phyloP scores from a whole-genome alignment of 1,284 basidiomycete species.

The Irpex sp. region DNA sequence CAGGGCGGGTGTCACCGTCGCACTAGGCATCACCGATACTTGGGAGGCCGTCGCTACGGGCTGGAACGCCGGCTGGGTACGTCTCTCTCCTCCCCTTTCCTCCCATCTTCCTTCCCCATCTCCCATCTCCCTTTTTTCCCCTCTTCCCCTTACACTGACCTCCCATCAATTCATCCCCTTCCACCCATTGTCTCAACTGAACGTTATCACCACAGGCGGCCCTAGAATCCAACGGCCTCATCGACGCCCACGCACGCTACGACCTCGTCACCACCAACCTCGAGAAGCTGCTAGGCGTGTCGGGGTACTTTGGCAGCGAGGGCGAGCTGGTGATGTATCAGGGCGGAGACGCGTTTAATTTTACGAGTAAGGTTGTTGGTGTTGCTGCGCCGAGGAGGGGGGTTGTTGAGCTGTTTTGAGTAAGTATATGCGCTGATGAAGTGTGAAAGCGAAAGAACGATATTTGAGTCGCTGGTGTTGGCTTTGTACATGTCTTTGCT shows the following conservation, averaged over 20 bases:
- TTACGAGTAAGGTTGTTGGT: constrained; percentile 36
- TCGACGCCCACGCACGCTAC: constrained; percentile 38
- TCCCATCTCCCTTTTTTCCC: too few species aligned
- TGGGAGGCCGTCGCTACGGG: constrained; percentile 47
- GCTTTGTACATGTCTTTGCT: too few species aligned
- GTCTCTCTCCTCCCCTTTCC: constrained; percentile 6
- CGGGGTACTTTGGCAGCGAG: constrained; percentile 23
- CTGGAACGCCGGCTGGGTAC: constrained; percentile 51
- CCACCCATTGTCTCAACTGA: too few species aligned
- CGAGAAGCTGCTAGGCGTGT: constrained; percentile 45
- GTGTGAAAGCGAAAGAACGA: too few species aligned
- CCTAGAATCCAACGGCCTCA: constrained; percentile 32
- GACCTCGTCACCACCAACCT: constrained; percentile 44
- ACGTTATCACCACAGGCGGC: constrained; percentile 29
- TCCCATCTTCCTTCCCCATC: too few species aligned
- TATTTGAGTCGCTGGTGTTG: too few species aligned
- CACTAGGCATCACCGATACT: constrained; percentile 44
- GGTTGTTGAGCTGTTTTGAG: constrained; percentile 32
- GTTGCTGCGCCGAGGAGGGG: constrained; percentile 28
- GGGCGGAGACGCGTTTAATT: constrained; percentile 35
- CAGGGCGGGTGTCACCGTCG: constrained; percentile 47
- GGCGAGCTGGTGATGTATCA: constrained; percentile 50
- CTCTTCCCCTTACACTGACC: too few species aligned
- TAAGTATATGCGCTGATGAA: too few species aligned
- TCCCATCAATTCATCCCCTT: too few species aligned